Evolutionary conservation across 2,329 filamentous ascomycete species (phyloP).

Genomic region (Monosporascus sp.): DNA sequence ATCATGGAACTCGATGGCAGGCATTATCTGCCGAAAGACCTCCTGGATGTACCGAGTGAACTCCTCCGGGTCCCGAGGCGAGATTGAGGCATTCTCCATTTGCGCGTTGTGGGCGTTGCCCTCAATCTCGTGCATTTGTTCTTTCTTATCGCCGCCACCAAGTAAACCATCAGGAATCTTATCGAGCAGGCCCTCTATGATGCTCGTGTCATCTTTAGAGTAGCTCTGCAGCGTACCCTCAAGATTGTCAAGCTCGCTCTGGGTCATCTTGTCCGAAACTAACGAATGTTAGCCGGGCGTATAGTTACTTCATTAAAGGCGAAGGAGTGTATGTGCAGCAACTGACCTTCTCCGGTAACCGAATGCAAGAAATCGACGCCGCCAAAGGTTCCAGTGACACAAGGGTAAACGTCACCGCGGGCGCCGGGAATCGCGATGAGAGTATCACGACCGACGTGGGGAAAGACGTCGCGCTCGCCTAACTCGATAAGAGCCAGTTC

Average conservation of each 20-base stretch:
- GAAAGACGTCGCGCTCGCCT: conserved; percentile 75
- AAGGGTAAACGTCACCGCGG: conserved; percentile 64
- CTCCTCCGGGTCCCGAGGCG: conserved; percentile 75
- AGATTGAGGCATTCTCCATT: conserved; percentile 68
- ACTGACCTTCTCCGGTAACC: conserved; percentile 62
- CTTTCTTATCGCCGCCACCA: conserved; percentile 66
- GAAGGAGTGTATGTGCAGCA: neutral
- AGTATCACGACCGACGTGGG: conserved; percentile 77
- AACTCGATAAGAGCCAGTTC: conserved; percentile 85
- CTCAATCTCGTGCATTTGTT: conserved; percentile 75
- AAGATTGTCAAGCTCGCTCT: conserved; percentile 84
- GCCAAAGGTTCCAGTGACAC: conserved; percentile 88
- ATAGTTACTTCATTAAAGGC: neutral
- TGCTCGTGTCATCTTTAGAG: conserved; percentile 60
- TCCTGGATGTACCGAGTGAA: conserved; percentile 73
- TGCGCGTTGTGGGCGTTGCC: conserved; percentile 68
- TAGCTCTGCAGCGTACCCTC: conserved; percentile 73
- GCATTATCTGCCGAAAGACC: conserved; percentile 75
- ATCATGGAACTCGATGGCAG: conserved; percentile 87
- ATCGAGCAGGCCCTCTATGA: conserved; percentile 73
- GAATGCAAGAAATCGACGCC: conserved; percentile 93
- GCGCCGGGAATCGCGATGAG: conserved; percentile 64
- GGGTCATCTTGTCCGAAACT: conserved; percentile 84
- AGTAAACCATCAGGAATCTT: conserved; percentile 79
- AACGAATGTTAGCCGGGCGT: neutral